Conservation (phyloP, 192 early-diverging fungal species). For the Oehlia diaphana region DNA sequence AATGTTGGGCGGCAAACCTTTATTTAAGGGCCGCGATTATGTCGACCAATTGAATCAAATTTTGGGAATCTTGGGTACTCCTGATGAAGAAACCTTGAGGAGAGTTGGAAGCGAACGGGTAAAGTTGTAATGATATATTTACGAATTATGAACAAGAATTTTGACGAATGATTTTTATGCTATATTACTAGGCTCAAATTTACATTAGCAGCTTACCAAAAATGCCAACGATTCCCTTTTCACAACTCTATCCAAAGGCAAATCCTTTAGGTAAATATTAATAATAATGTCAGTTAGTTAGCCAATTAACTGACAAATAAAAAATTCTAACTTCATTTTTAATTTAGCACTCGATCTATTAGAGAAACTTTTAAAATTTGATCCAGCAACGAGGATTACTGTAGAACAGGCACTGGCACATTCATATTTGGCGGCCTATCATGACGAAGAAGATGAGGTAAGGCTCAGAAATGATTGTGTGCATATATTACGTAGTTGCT, state of each 20-base stretch:
- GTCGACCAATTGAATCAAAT: constrained; percentile 99
- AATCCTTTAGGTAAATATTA: constrained; percentile 49
- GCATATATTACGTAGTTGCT: constrained; percentile 6
- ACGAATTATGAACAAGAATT: background rate
- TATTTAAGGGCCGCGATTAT: constrained; percentile 97
- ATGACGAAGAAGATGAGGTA: constrained; percentile 85
- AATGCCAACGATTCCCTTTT: constrained; percentile 89
- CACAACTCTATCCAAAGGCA: constrained; percentile 84
- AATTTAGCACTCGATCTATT: constrained; percentile 80
- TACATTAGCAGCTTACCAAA: constrained; percentile 90
- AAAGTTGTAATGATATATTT: constrained; percentile 15
- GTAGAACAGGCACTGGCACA: constrained; percentile 92
- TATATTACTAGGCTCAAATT: constrained; percentile 70
- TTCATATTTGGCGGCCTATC: constrained; percentile 90
- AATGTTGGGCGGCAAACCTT: constrained; percentile 86
- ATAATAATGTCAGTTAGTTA: too few species aligned
- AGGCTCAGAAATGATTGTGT: background rate
- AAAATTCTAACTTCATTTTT: constrained; percentile 22
- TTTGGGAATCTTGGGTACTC: constrained; percentile 90
- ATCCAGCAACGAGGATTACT: constrained; percentile 89
- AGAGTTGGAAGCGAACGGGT: constrained; percentile 91
- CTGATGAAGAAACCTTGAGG: constrained; percentile 84
- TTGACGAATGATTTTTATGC: constrained; percentile 23
- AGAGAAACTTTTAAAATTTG: constrained; percentile 86
- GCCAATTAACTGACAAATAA: background rate